Conservation (phyloP, 164 flowering plant genomes). For the Berberis thunbergii region DNA sequence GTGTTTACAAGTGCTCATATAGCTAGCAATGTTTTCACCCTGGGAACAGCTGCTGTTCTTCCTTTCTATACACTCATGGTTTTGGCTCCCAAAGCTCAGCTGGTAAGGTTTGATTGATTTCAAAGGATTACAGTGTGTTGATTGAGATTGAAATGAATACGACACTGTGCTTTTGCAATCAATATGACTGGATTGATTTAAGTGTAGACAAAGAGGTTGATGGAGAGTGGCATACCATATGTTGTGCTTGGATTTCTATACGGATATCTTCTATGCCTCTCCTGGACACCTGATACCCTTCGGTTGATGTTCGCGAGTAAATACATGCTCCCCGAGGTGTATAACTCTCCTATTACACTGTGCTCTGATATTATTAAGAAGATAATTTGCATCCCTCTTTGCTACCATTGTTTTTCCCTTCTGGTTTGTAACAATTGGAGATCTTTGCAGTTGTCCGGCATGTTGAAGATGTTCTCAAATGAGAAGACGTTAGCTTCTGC, state of each 20-base stretch:
- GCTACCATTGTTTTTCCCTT: not conserved
- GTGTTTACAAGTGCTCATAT: conserved; percentile 51
- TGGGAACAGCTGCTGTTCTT: conserved; percentile 89
- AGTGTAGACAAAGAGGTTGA: conserved; percentile 69
- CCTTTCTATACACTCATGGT: conserved; percentile 96
- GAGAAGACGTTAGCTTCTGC: conserved; percentile 95
- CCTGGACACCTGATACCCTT: conserved; percentile 90
- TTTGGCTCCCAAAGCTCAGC: conserved; percentile 68
- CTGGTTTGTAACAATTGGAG: not conserved
- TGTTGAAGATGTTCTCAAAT: conserved; percentile 75
- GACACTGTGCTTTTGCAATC: not conserved
- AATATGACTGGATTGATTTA: not conserved
- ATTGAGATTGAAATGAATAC: not conserved
- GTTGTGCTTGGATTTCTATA: conserved; percentile 64
- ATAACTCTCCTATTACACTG: not conserved
- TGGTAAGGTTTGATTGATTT: conserved; percentile 30
- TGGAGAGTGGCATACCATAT: conserved; percentile 71
- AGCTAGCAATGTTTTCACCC: conserved; percentile 63
- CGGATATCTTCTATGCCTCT: conserved; percentile 71
- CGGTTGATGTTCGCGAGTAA: conserved; percentile 70
- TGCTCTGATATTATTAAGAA: not conserved
- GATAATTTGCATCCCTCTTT: not conserved
- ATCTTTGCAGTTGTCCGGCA: conserved; percentile 59
- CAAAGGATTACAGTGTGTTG: not conserved
- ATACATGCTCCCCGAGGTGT: conserved; percentile 90